phyloP scores from a whole-genome alignment of 257 asterid species.

The Solanum megistacrolobum region DNA sequence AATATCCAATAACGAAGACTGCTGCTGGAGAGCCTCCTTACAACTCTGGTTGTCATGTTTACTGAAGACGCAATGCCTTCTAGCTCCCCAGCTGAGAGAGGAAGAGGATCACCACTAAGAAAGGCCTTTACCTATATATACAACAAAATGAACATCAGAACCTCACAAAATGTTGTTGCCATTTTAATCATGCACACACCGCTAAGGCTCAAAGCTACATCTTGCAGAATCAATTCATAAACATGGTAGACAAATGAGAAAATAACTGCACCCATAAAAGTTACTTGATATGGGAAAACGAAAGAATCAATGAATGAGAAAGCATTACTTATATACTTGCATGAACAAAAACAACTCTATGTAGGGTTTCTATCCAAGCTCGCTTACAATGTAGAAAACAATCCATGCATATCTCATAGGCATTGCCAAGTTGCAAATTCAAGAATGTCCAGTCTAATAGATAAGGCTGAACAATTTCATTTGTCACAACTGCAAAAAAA shows the following conservation, averaged over 20 bases:
- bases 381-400: neutral
- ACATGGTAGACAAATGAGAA: neutral
- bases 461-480: neutral
- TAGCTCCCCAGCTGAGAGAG: conserved; percentile 77
- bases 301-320: neutral
- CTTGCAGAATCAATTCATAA: neutral
- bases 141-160: conserved; percentile 5
- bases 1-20: conserved; percentile 83
- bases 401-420: neutral
- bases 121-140: conserved; percentile 69
- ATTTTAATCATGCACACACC: neutral
- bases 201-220: neutral
- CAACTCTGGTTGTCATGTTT: conserved; percentile 55
- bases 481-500: neutral
- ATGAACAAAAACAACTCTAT: neutral
- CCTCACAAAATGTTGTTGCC: neutral
- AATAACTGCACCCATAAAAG: neutral
- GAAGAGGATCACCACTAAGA: conserved; percentile 81
- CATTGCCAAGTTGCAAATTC: neutral
- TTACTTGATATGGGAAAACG: neutral
- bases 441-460: neutral
- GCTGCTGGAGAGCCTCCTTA: conserved; percentile 57
- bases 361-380: neutral
- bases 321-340: neutral
- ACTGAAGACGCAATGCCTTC: conserved; percentile 80